Conservation (phyloP, 768 basidiomycete species). For the Boletus vermiculosoides region DNA sequence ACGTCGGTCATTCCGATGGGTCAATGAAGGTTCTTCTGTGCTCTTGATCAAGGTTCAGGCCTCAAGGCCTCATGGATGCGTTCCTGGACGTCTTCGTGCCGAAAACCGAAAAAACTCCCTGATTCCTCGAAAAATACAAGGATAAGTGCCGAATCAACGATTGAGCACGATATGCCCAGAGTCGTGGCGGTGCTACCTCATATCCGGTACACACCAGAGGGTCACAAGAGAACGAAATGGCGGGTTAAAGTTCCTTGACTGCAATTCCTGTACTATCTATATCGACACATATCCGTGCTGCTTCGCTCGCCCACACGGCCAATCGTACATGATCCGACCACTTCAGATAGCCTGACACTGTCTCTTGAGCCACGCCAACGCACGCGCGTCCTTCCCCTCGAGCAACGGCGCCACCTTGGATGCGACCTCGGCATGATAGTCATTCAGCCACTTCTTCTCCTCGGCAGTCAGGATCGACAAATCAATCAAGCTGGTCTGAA, state of each 20-base stretch:
- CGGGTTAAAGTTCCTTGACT: neutral
- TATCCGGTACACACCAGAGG: neutral
- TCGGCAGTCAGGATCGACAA: constrained; percentile 52
- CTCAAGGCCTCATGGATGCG: no score
- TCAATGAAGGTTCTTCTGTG: neutral
- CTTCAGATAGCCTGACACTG: constrained; percentile 16
- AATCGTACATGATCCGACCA: neutral
- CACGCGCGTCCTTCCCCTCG: constrained; percentile 30
- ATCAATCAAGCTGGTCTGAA: constrained; percentile 83
- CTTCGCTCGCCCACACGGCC: neutral
- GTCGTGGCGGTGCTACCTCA: neutral
- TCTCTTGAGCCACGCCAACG: constrained; percentile 24
- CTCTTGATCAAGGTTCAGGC: neutral
- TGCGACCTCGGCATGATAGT: constrained; percentile 72
- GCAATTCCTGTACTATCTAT: neutral
- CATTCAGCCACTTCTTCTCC: constrained; percentile 83
- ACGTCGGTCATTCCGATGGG: no score
- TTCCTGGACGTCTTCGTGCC: neutral
- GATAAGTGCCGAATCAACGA: neutral
- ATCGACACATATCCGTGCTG: neutral
- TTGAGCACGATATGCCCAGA: neutral
- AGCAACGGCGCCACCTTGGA: constrained; percentile 59
- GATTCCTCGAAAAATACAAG: neutral
- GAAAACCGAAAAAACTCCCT: neutral
- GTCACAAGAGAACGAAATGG: neutral